A percentile compares a stretch with the other conserved stretches of the same genome.
phyloP scores from a whole-genome alignment of 345 rosid genomes.

The Firmiana major region DNA sequence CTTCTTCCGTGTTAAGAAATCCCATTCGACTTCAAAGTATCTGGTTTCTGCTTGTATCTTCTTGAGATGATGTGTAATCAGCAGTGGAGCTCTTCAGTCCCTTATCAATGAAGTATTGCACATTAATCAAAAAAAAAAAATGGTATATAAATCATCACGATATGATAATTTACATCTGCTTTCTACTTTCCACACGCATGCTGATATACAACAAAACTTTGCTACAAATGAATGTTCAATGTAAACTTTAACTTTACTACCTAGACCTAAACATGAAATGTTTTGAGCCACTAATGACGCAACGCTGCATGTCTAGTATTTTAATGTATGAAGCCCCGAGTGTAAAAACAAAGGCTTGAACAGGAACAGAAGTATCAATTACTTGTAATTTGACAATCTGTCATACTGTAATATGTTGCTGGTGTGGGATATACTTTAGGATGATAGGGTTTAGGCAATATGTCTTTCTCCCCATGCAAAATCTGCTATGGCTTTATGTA shows the following conservation, averaged over 20 bases:
- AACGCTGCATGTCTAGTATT: neutral
- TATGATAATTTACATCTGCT: neutral
- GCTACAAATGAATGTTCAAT: neutral
- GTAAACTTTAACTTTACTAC: neutral
- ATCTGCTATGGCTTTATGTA: neutral
- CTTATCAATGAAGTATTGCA: slow-evolving; percentile 5
- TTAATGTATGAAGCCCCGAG: neutral
- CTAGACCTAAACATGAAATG: neutral
- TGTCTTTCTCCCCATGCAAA: neutral
- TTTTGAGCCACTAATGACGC: neutral
- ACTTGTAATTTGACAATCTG: neutral
- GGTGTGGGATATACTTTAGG: neutral
- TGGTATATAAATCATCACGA: neutral
- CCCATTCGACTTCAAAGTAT: neutral
- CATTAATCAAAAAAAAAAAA: neutral
- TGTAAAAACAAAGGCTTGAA: neutral
- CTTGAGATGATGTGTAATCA: slow-evolving; percentile 8
- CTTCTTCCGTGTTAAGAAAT: slow-evolving; percentile 8
- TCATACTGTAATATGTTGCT: neutral
- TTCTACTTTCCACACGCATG: neutral
- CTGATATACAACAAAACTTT: neutral
- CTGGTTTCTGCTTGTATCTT: slow-evolving; percentile 20
- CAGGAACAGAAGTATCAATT: neutral
- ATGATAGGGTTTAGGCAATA: neutral
- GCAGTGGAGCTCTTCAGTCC: slow-evolving; percentile 5